Evolutionary conservation across 2,329 filamentous ascomycete species (phyloP), one percentile per base, ranked within the genome.

Genomic region (Cordyceps cateniannulata): DNA sequence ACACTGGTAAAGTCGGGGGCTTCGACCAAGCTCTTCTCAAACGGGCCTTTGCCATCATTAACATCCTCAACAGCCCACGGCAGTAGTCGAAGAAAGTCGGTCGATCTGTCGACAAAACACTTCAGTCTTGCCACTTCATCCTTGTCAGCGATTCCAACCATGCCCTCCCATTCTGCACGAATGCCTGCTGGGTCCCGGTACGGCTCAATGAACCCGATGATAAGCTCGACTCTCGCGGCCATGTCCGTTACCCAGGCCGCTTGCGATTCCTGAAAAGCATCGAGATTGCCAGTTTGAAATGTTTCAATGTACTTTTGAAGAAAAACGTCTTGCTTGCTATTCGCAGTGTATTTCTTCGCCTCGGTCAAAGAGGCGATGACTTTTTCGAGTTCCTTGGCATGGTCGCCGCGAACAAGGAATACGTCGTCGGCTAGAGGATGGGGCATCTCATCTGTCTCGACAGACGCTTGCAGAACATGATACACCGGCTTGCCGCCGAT

Each of bases 1-100:
- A 91, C 76, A 9, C 83, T 87, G 1, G 87, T 88, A 69, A 91
- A 91, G 68, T 90, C 87, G 0, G 88, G 88, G 42, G 84, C 83
- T 9, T 88, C 75, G 69, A 91, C 90, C 59, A 83, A 81, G 67
- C 85, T 83, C 69, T 89, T 90, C 70, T 91, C 88, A 67, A 90
- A 91, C 0, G 83, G 82, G 7, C 76, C 76, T 55, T 74, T 77
- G 1, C 70, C 70, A 32, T 69, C 65, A 57, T 72, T 73, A 7
- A 70, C 27, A 12, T 44, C 67, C 3, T 62, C 6, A 9, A 78
- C 76, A 9, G 78, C 75, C 88, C 87, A 91, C 1, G 88, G 87
- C 2, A 90, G 74, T 60, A 84, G 82, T 2, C 83, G 81, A 52
- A 91, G 89, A 71, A 88, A 85, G 58, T 77, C 77, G 40, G 83